Percentiles rank a stretch among this genome's conserved stretches.
phyloP scores from a whole-genome alignment of 441 rosid genomes.

The Brassica hybrid region DNA sequence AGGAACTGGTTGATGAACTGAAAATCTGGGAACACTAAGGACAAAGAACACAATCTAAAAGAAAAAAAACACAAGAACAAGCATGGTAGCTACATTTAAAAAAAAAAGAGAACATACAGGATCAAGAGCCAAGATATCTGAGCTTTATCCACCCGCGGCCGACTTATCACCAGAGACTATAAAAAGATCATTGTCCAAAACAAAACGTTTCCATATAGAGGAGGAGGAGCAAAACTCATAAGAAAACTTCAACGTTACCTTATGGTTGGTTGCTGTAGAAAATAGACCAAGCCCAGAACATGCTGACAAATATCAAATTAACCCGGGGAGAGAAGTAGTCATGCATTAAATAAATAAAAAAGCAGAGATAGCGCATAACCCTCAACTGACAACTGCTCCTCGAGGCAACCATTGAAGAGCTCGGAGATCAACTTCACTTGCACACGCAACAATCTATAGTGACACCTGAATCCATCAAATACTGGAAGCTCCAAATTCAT shows the following conservation, averaged over 20 bases:
- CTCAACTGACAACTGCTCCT: background rate
- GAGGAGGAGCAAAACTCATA: background rate
- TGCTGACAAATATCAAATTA: background rate
- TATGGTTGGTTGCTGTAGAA: background rate
- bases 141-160: background rate
- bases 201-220: background rate
- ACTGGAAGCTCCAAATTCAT: background rate
- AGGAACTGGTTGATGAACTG: background rate
- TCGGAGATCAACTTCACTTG: background rate
- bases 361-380: background rate
- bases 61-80: background rate
- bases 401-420: background rate
- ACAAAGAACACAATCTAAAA: too few species aligned
- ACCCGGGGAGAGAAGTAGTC: background rate
- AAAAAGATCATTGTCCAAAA: conserved; percentile 2
- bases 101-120: background rate
- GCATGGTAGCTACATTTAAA: background rate
- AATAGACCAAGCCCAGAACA: background rate
- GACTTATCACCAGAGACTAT: background rate
- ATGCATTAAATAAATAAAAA: background rate
- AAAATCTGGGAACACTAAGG: background rate
- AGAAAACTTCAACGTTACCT: background rate
- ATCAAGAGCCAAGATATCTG: background rate
- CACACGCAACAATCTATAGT: background rate
- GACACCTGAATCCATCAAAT: background rate